Base-by-base conservation (phyloP, 495 filamentous ascomycete species). In the Podospora pseudopauciseta region DNA sequence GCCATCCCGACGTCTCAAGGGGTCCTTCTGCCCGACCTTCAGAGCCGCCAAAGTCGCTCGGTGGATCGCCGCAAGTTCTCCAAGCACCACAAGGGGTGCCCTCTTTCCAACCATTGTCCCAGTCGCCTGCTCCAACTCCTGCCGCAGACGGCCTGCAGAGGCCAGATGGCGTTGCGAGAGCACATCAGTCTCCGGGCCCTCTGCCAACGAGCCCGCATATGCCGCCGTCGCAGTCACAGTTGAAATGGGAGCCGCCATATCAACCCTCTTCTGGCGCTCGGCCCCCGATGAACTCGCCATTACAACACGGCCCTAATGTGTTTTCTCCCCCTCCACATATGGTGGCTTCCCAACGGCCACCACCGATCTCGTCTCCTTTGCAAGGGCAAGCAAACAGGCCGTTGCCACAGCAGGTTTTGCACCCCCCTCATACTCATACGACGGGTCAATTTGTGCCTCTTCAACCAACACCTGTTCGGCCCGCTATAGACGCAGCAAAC, bases 241-340 rank as follows among this genome's bases (percentile, higher is more conserved):
- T 81, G 60, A 83, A 82, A 72, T 85, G 82, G 83, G 84, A 86
- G 66, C 81, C 80, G 6, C 81, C 77, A 7, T 86, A 85, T 64
- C 82, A 83, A 63, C 80, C 75, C 59, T 67, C 69, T 49, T 32
- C 71, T 5, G 61, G 65, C 32, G 72, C 69, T 58, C 80, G 67
- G 62, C 76, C 62, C n/a, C 65, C n/a, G 55, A 32, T 44, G 60
- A 71, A 13, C 60, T 66, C 57, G 39, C 64, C 44, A 57, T 75
- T 65, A 63, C 77, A 76, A 60, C 76, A 71, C 20, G 61, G 58
- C 66, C 75, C 60, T 20, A 62, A 30, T 15, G 27, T 63, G 5
- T 58, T 63, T 7, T 30, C 56, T 16, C 32, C 56, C 0, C 61
- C 55, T 5, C 62, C 65, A 4, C 65, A 67, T 54, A 59, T 68